Evolutionary conservation across 1,284 basidiomycete species (phyloP).

Genomic region (Anthracocystis walkeri): DNA sequence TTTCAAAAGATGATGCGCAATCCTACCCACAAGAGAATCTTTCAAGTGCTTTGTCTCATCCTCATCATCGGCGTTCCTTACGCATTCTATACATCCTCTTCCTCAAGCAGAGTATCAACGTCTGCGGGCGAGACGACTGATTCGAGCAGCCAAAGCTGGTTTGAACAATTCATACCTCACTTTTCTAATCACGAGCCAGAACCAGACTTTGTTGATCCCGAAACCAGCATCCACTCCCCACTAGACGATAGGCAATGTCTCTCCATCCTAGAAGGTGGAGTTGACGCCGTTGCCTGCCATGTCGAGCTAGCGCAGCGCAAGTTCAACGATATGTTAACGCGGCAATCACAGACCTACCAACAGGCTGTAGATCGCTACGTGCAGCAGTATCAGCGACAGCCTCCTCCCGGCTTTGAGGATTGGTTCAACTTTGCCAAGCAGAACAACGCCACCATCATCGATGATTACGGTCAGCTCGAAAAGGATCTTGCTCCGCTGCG

Average conservation of each 20-base stretch:
- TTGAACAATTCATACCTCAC: not conserved
- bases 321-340: slow-evolving; percentile 14
- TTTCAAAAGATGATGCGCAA: slow-evolving; percentile 12
- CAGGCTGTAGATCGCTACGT: slow-evolving; percentile 26
- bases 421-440: slow-evolving; percentile 25
- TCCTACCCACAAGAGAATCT: slow-evolving; percentile 8
- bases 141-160: not conserved
- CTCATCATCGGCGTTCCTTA: slow-evolving; percentile 16
- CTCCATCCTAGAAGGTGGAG: slow-evolving; percentile 13
- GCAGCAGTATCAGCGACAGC: slow-evolving; percentile 19
- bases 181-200: not conserved
- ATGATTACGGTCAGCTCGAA: slow-evolving; percentile 38
- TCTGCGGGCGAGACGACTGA: not conserved
- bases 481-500: slow-evolving; percentile 25
- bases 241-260: slow-evolving; percentile 12
- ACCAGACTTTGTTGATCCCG: not conserved
- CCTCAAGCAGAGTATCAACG: not conserved
- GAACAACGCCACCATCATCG: slow-evolving; percentile 24
- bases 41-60: slow-evolving; percentile 17
- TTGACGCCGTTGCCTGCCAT: slow-evolving; percentile 25
- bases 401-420: slow-evolving; percentile 27
- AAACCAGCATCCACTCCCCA: not conserved
- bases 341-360: slow-evolving; percentile 25
- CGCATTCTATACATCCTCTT: slow-evolving; percentile 7
- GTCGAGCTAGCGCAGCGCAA: slow-evolving; percentile 19